Percentiles rank a stretch among this genome's conserved stretches.
phyloP scores from a whole-genome alignment of 1,139 yeast species.

The Geotrichum histeridarum region DNA sequence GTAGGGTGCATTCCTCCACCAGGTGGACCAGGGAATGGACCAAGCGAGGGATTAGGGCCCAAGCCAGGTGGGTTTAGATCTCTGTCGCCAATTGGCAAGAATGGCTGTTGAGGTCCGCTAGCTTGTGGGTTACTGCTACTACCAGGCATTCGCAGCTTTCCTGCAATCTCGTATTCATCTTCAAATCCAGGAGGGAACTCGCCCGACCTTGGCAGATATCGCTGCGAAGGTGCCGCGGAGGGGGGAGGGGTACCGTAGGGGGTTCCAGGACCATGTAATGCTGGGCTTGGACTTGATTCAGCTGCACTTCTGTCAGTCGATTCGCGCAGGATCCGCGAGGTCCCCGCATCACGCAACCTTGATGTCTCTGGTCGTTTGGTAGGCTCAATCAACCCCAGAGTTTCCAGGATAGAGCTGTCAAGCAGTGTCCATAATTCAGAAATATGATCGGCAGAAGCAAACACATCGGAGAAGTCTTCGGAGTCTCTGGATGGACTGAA shows the following conservation, averaged over 20 bases:
- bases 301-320: conserved; percentile 16
- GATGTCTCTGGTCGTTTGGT: not conserved
- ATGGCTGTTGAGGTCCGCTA: conserved; percentile 1
- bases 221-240: not conserved
- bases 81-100: conserved; percentile 15
- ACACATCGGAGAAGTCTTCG: conserved; percentile 5
- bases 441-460: conserved; percentile 2
- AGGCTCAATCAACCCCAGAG: not conserved
- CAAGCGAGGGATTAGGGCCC: not conserved
- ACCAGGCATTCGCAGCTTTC: conserved; percentile 13
- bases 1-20: conserved; percentile 18
- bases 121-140: not conserved
- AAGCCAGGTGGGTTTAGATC: conserved; percentile 17
- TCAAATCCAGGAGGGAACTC: conserved; percentile 17
- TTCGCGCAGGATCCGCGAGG: conserved; percentile 14
- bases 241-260: conserved; percentile 14
- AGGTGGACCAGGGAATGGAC: conserved; percentile 1
- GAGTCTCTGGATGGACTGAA: not conserved
- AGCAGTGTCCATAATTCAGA: conserved; percentile 2
- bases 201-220: conserved; percentile 5
- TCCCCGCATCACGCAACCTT: not conserved
- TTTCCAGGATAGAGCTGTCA: conserved; percentile 2
- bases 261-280: conserved; percentile 14
- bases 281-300: conserved; percentile 18
- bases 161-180: conserved; percentile 15